phyloP scores from a whole-genome alignment of 2,329 filamentous ascomycete species.

The Neofusicoccum kwambonambiense region DNA sequence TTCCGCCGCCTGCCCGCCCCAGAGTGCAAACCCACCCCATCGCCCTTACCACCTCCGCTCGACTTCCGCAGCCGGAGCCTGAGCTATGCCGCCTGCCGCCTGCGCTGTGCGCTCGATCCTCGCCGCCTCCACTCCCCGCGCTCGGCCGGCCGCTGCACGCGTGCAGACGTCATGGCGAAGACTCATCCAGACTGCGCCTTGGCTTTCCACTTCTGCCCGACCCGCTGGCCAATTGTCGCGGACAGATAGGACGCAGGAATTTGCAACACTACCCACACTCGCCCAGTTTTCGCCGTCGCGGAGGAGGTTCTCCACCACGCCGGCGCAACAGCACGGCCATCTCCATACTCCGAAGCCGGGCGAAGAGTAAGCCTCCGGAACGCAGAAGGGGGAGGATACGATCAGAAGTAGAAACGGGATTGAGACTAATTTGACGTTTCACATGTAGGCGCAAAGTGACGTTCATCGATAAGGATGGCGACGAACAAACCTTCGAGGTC shows the following conservation, averaged over 20 bases:
- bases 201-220: not conserved
- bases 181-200: constrained; percentile 8
- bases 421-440: not conserved
- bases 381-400: not conserved
- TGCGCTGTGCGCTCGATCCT: constrained; percentile 7
- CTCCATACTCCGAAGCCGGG: constrained; percentile 81
- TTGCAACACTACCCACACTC: not conserved
- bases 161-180: constrained; percentile 8
- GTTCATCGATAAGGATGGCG: constrained; percentile 88
- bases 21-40: not conserved
- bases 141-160: not conserved
- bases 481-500: constrained; percentile 74
- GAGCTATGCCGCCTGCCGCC: constrained; percentile 4
- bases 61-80: not conserved
- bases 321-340: constrained; percentile 68
- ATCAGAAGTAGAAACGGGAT: not conserved
- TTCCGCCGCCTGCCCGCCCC: not conserved
- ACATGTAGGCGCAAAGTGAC: constrained; percentile 73
- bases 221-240: not conserved
- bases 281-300: constrained; percentile 19
- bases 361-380: constrained; percentile 70
- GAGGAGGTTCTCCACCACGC: constrained; percentile 65
- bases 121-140: not conserved
- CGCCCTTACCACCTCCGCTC: constrained; percentile 4
- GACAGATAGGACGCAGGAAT: not conserved